Conservation (phyloP, 495 filamentous ascomycete species). For the Cairneyella variabilis region DNA sequence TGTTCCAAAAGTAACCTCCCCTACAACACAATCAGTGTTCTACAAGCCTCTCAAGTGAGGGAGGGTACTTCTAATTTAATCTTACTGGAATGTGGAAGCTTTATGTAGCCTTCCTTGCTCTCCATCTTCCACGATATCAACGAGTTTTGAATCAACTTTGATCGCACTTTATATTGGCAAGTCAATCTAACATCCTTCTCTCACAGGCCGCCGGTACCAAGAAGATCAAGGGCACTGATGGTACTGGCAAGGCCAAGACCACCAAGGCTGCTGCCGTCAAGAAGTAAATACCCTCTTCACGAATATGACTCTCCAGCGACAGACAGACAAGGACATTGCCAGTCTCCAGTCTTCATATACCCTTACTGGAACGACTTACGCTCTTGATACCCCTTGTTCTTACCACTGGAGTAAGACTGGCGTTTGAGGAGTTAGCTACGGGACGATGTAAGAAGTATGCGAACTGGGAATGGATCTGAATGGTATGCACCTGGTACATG, state of each 20-base stretch:
- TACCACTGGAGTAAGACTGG: slow-evolving; percentile 21
- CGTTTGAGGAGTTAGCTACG: slow-evolving; percentile 25
- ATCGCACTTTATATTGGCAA: too few species aligned
- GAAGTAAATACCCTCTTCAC: slow-evolving; percentile 17
- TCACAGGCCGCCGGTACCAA: slow-evolving; percentile 33
- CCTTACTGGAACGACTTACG: slow-evolving; percentile 21
- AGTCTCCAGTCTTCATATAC: slow-evolving; percentile 15
- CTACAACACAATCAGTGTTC: background rate
- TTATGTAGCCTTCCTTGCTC: too few species aligned
- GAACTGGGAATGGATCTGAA: slow-evolving; percentile 11
- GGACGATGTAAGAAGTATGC: too few species aligned
- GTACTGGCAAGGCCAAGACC: slow-evolving; percentile 22
- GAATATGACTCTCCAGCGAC: slow-evolving; percentile 17
- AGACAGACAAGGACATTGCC: slow-evolving; percentile 6
- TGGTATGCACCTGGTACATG: slow-evolving; percentile 19
- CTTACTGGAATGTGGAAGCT: too few species aligned
- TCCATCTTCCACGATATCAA: too few species aligned
- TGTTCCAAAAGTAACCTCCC: slow-evolving; percentile 10
- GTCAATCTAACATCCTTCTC: background rate
- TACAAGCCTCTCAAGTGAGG: background rate
- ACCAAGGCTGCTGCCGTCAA: slow-evolving; percentile 19
- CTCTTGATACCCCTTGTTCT: slow-evolving; percentile 19
- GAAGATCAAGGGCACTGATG: slow-evolving; percentile 34
- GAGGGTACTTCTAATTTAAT: background rate
- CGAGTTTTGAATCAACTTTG: too few species aligned